Percentiles rank a stretch among this genome's conserved stretches.
These are phyloP conservation scores for Pestalotiopsis sp. DNA, from an alignment of 2,329 filamentous ascomycete species.

Conservation along the genomic window DNA sequence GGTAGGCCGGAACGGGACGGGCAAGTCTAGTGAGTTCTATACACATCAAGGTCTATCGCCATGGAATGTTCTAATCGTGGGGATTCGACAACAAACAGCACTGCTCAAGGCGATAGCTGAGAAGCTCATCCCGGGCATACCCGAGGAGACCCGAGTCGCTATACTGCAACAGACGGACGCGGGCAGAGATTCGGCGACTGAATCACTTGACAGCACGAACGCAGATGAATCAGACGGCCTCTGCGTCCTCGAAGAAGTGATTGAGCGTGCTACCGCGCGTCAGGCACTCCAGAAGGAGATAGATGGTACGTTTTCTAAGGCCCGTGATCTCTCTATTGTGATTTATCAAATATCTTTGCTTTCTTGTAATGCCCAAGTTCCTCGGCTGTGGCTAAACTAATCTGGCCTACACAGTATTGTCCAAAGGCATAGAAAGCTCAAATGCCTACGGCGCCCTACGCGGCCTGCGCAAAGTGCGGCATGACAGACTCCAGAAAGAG, in stretches of 20 bases:
- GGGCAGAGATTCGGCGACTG: slow-evolving; percentile 30
- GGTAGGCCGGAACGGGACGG: slow-evolving; percentile 78
- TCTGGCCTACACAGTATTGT: slow-evolving; percentile 45
- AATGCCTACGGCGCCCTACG: slow-evolving; percentile 61
- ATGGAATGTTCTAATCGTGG: no score
- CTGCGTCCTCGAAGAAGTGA: slow-evolving; percentile 67
- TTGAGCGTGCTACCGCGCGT: slow-evolving; percentile 60
- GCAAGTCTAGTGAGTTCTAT: slow-evolving; percentile 69
- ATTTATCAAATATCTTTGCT: neutral
- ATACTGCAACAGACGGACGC: slow-evolving; percentile 69
- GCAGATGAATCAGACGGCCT: slow-evolving; percentile 18
- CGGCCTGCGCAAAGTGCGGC: slow-evolving; percentile 62
- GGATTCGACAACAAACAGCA: slow-evolving; percentile 42
- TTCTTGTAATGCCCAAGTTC: neutral
- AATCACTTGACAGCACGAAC: slow-evolving; percentile 17
- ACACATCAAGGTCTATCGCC: neutral
- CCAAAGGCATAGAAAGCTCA: slow-evolving; percentile 58
- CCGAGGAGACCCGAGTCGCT: slow-evolving; percentile 64
- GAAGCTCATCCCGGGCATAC: slow-evolving; percentile 77
- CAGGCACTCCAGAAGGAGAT: slow-evolving; percentile 64
- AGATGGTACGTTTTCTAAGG: slow-evolving; percentile 44
- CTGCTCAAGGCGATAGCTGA: slow-evolving; percentile 75
- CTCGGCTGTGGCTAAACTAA: neutral
- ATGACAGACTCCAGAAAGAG: slow-evolving; percentile 62
- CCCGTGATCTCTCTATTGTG: neutral